A percentile compares a stretch with the other conserved stretches of the same genome.
Evolutionary conservation across 1,284 basidiomycete species (phyloP).

Genomic region (Waitea zeae): DNA sequence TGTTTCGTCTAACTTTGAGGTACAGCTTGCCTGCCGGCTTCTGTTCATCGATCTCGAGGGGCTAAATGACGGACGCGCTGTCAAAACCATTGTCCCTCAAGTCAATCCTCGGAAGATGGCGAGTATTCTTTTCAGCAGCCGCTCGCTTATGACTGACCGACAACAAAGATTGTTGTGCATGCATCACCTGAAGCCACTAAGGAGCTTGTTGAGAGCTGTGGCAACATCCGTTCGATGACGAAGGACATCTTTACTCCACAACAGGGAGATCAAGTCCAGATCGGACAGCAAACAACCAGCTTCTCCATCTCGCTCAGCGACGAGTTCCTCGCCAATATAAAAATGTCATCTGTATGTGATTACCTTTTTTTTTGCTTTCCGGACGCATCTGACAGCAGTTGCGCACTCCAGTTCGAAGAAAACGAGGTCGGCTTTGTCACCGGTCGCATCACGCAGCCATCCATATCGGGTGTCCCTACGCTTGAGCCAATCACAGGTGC

Average conservation of each 20-base stretch:
- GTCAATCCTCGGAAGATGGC: conserved; percentile 93
- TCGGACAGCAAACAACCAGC: conserved; percentile 90
- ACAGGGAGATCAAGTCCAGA: conserved; percentile 61
- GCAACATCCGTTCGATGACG: conserved; percentile 72
- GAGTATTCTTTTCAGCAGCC: conserved; percentile 8
- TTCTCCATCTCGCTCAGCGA: conserved; percentile 93
- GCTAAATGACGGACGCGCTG: conserved; percentile 87
- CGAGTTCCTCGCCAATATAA: conserved; percentile 60
- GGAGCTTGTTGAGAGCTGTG: conserved; percentile 64
- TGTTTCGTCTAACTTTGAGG: conserved; percentile 53
- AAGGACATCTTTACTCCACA: conserved; percentile 77
- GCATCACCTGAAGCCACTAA: conserved; percentile 51
- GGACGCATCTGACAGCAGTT: not conserved
- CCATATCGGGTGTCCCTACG: conserved; percentile 59
- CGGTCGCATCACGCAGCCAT: conserved; percentile 67
- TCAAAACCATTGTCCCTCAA: conserved; percentile 94
- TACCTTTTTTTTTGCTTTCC: not conserved
- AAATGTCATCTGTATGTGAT: conserved; percentile 70
- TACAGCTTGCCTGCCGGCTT: conserved; percentile 72
- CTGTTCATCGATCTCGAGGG: conserved; percentile 94
- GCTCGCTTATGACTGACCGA: not conserved
- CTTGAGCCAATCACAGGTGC: conserved; percentile 35
- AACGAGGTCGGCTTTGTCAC: conserved; percentile 89
- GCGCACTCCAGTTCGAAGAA: conserved; percentile 74
- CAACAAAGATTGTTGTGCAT: conserved; percentile 69